Evolutionary conservation across 1,284 basidiomycete species (phyloP), one percentile per base, ranked within the genome.

Genomic region (Tilletiopsis washingtonensis): DNA sequence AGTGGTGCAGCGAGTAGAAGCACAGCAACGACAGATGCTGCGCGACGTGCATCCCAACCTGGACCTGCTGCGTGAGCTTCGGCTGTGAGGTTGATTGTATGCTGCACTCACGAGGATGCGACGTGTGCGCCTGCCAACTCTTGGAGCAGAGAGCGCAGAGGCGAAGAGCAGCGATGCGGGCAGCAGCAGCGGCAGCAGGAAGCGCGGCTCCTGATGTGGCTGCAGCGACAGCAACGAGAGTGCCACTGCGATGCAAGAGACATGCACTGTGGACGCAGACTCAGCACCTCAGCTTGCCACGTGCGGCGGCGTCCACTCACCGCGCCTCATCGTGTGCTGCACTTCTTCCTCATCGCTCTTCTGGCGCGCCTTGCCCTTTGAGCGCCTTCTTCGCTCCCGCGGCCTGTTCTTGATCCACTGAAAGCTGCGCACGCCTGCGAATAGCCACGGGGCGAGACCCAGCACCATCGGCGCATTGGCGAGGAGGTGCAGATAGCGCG

Each of bases 151-250:
- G 29, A 9, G n/a, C n/a, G 29, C 29, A 9, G 9, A 9, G 29
- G 29, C 29, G n/a, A 34, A 34, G 37, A 39, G 9, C 5, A 47
- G 26, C 15, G 27, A 21, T 14, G 34, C 15, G 0, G 74, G 74
- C 3, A 73, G 43, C 19, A 64, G 34, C 17, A 75, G 59, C 0
- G 74, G 63, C 0, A 75, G 48, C 4, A 75, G 59, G 47, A 75
- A 75, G 12, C 74, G 64, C 9, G 73, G 64, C 47, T 75, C 74
- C 49, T 75, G 74, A 39, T 75, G 74, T 1, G 74, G 71, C 14
- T 65, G 66, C 20, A 69, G 45, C 7, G 74, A 74, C 2, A 75
- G 62, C 15, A 64, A 21, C 1, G 40, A 24, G 23, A 66, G 49
- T 7, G 57, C 49, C 32, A 64, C 29, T 34, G 54, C 11, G 40